A percentile compares a stretch with the other conserved stretches of the same genome.
These are phyloP conservation scores for Peribolospora baueri DNA, from an alignment of 768 basidiomycete species.

Conservation along the genomic window DNA sequence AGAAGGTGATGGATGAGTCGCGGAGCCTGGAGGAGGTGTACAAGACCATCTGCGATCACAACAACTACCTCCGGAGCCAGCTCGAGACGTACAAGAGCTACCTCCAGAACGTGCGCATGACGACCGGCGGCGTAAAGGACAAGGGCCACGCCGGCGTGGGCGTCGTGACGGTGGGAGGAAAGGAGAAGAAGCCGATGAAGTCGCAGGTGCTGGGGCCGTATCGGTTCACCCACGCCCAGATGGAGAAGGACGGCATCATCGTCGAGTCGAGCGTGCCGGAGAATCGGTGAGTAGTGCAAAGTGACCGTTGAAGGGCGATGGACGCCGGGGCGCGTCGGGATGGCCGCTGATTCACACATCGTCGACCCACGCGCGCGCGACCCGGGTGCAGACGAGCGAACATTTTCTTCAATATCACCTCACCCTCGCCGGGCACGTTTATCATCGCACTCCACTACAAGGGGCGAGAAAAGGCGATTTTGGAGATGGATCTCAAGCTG, in stretches of 20 bases:
- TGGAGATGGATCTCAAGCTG: constrained; percentile 96
- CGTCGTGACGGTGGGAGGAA: constrained; percentile 83
- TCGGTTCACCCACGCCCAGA: constrained; percentile 87
- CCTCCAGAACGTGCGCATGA: constrained; percentile 84
- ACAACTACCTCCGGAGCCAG: constrained; percentile 84
- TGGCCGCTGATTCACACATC: not conserved
- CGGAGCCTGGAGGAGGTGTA: constrained; percentile 86
- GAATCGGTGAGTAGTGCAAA: constrained; percentile 41
- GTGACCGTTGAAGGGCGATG: constrained; percentile 1
- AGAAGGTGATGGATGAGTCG: constrained; percentile 82
- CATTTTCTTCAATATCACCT: constrained; percentile 97
- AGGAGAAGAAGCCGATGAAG: constrained; percentile 81
- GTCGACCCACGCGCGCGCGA: not conserved
- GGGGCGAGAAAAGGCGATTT: constrained; percentile 90
- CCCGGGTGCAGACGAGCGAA: constrained; percentile 48
- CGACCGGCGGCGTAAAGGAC: constrained; percentile 44
- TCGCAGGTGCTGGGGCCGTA: constrained; percentile 77
- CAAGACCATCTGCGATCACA: constrained; percentile 98
- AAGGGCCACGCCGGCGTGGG: constrained; percentile 77
- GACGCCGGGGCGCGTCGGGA: constrained; percentile 1
- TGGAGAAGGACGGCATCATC: constrained; percentile 98
- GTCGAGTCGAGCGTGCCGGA: constrained; percentile 98
- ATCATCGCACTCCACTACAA: constrained; percentile 88
- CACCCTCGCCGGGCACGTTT: constrained; percentile 91
- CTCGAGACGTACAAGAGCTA: constrained; percentile 99